A percentile compares a stretch with the other conserved stretches of the same genome.
Conservation (phyloP, 164 flowering plant species). For the Santalum album region DNA sequence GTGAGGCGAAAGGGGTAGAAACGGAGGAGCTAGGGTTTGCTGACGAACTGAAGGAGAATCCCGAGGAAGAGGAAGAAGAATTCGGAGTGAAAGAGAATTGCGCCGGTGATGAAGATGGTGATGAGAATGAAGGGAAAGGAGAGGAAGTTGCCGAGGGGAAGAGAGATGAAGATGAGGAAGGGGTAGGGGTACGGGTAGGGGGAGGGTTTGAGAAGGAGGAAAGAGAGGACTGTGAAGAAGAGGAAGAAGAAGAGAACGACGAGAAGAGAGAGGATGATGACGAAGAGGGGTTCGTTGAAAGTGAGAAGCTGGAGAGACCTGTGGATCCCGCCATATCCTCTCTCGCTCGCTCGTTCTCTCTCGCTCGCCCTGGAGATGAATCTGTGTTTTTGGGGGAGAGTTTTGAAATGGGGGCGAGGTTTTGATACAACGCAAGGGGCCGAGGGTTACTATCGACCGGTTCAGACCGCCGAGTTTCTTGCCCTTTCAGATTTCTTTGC, state of each 20-base stretch:
- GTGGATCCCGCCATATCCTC: conserved; percentile 10
- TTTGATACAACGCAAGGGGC: no score
- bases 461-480: no score
- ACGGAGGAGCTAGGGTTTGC: neutral
- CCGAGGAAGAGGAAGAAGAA: neutral
- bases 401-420: no score
- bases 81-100: neutral
- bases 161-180: neutral
- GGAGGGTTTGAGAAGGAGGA: conserved; percentile 3
- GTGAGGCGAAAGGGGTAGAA: neutral
- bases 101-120: no score
- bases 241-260: neutral
- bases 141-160: neutral
- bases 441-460: no score
- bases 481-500: no score
- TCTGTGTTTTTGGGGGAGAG: no score
- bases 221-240: conserved; percentile 12
- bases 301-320: neutral
- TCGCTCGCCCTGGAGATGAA: neutral
- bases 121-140: no score
- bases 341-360: neutral
- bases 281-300: neutral
- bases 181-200: neutral
- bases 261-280: conserved; percentile 4
- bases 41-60: conserved; percentile 3